Base-by-base conservation (phyloP, 768 basidiomycete genomes). In the Daedaleopsis sinensis region DNA sequence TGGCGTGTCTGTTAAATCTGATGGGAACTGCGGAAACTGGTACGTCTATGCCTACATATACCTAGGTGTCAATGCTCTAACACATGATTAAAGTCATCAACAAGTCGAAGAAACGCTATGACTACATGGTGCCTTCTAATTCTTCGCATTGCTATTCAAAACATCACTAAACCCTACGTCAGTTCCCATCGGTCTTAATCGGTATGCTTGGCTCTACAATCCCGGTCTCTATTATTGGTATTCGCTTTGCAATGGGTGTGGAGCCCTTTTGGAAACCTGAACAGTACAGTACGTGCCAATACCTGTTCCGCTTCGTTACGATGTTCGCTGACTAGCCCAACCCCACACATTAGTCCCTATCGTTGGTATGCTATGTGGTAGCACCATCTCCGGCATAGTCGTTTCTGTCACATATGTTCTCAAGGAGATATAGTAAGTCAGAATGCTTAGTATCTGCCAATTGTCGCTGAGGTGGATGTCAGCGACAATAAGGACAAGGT, bases 401-500 rank as follows among this genome's bases (percentile, higher is more conserved):
- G 84, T 95, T 0, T 81, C 87, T 2, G 77, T 89, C 3, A 84
- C 82, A 56, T 87, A 82, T 57, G 81, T 93, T n/a, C 77, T 93
- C 49, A 90, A 85, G 63, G 91, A 94, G 67, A 74, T 96, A 21
- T 79, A 84, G 91, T 91, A 65, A 27, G 87, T 13, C 19, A 12
- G 15, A 12, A 9, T 8, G n/a, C n/a, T n/a, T n/a, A n/a, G 1
- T 5, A 8, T 8, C 21, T 23, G 3, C 23, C 39, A 9, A 19
- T 32, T 59, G 46, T 8, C 6, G 13, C 27, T 32, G 18, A 32
- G 51, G 36, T 43, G 50, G 5, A 35, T 39, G 55, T 7, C 61
- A 92, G 89, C 60, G 93, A 94, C 61, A 94, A 93, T 69, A 75
- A 81, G 27, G 94, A 95, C 73, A 94, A 91, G 70, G 82, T 93